Base-by-base conservation (phyloP, 2,329 filamentous ascomycete species). In the Alternaria rosae region DNA sequence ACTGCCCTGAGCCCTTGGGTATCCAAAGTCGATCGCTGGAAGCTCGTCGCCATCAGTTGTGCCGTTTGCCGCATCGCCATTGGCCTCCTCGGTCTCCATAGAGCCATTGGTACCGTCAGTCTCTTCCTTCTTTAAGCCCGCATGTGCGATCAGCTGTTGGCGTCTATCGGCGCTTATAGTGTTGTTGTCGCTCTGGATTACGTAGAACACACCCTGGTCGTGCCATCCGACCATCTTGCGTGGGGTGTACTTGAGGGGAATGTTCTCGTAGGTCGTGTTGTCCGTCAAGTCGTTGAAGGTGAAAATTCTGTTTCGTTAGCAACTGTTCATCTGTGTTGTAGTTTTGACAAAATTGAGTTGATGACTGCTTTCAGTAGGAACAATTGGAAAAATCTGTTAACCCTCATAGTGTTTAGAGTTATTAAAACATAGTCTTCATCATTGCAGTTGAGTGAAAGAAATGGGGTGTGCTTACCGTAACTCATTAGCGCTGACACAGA, bases 181-280 rank as follows among this genome's bases (percentile, higher is more conserved):
- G 75, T 97, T 96, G 77, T 95, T 96, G 68, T 99, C 96, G 11
- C 93, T 88, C 81, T 97, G 92, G 54, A 97, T 93, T 7, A 94
- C 93, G 76, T 98, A 99, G 78, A 97, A 99, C 23, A 96, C 85
- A 15, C 93, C 91, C 54, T 92, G 87, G 6, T 95, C 92, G 0
- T 94, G 94, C 75, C 98, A 93, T 67, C 93, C 92, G 28, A 93
- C 87, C 71, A 99, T 90, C 70, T 91, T 91, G 61, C 93, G 91
- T 3, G 96, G 95, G 0, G 95, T 99, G 77, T 99, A 96, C 23
- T 91, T 90, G 21, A 99, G 85, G 8, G 92, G 88, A 65, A 97
- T 92, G 1, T 91, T 91, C 75, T 95, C 92, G 77, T 96, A 92
- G 28, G 95, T 89, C 60, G 97, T 85, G 53, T 94, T 96, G 67